Base-by-base conservation (phyloP, 2,329 filamentous ascomycete genomes). In the Tolypocladium paradoxum region DNA sequence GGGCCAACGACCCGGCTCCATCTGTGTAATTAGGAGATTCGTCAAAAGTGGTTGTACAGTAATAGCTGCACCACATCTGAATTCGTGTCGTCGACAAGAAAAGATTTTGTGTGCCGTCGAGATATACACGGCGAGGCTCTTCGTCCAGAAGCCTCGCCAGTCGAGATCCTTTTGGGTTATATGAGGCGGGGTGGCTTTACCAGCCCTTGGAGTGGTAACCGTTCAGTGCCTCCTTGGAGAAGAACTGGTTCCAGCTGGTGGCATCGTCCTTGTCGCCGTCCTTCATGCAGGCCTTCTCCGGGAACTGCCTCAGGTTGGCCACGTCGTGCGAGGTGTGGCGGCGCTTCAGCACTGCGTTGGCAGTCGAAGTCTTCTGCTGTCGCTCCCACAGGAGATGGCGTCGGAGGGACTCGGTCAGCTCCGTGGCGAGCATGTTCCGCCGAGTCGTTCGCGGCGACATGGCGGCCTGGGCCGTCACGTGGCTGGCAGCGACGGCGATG, bases 351-450 rank as follows among this genome's bases (percentile, higher is more conserved):
- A 92, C 88, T 1, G 91, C 90, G 58, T 92, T 91, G 62, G 85
- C 88, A 8, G 90, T 92, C 35, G 88, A 87, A 55, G 89, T 90
- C 78, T 93, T 95, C 66, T 97, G 92, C 65, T 95, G 90, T 51
- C 93, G 86, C 69, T 99, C 93, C 88, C 90, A 95, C 18, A 97
- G 80, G 18, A 99, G 83, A 62, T 96, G 88, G 61, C 90, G 88
- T 24, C 93, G 84, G 4, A 99, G 83, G 24, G 90, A 95, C 67
- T 96, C 90, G 2, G 92, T 96, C 52, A 99, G 76, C 73, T 99
- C 93, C 0, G 89, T 95, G 9, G 89, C 87, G 53, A 99, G 79
- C 93, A 99, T 99, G 70, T 96, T 95, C 56, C 91, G 83, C 50
- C 93, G 83, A 0, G 91, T 96, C 0, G 92, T 96, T 54, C 90